Evolutionary conservation across 306 rosid species (phyloP).

Genomic region (Castanospermum australe): DNA sequence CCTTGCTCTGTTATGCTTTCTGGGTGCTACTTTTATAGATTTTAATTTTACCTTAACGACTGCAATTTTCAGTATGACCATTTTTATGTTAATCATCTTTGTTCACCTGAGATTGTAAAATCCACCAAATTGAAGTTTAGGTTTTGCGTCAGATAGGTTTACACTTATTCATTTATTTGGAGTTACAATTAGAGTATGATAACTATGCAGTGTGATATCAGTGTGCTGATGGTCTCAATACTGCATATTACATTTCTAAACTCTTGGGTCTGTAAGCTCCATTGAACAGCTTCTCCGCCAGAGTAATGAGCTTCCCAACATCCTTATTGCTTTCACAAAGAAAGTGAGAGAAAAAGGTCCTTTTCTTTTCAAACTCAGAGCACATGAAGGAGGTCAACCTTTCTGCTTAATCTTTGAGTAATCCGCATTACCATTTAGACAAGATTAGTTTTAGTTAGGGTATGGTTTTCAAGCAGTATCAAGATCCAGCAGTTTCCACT

Average conservation of each 20-base stretch:
- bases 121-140: conserved; percentile 3
- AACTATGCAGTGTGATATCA: neutral
- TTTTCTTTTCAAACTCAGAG: neutral
- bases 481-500: neutral
- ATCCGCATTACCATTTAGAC: neutral
- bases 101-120: neutral
- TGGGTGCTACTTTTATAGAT: neutral
- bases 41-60: neutral
- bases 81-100: conserved; percentile 7
- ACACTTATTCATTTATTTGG: neutral
- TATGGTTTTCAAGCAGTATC: too few species aligned
- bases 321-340: neutral
- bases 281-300: neutral
- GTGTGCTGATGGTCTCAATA: conserved; percentile 3
- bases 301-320: neutral
- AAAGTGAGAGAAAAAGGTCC: neutral
- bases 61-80: neutral
- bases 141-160: neutral
- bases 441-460: conserved; percentile 1
- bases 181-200: neutral
- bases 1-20: neutral
- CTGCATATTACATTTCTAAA: neutral
- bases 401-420: neutral
- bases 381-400: neutral
- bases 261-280: neutral